These are phyloP conservation scores for Scheffersomyces illinoinensis DNA, from an alignment of 1,139 yeast genomes.

Conservation along the genomic window DNA sequence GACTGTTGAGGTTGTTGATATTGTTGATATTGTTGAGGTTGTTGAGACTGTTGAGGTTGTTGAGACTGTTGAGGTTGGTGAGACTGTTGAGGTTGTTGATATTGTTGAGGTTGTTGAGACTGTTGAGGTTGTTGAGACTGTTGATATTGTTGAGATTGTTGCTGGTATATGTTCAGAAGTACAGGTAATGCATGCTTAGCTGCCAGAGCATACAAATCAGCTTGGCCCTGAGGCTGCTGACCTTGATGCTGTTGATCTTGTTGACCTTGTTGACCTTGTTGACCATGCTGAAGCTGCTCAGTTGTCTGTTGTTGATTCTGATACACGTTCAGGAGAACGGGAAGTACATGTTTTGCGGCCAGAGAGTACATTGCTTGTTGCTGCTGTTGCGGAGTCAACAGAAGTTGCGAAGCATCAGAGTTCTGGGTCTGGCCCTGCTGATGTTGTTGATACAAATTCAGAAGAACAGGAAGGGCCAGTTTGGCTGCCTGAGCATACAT, in stretches of 20 bases:
- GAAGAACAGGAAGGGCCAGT: not conserved
- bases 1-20: conserved; percentile 1
- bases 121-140: conserved; percentile 6
- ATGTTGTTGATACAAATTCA: not conserved
- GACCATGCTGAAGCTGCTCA: not conserved
- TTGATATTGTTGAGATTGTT: not conserved
- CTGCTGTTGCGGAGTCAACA: not conserved
- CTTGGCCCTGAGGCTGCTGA: not conserved
- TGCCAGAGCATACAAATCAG: not conserved
- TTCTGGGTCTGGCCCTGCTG: not conserved
- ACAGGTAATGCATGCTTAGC: not conserved
- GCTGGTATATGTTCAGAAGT: not conserved
- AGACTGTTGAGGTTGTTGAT: not conserved
- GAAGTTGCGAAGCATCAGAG: not conserved
- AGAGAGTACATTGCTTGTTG: not conserved
- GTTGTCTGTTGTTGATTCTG: not conserved
- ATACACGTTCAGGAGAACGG: not conserved
- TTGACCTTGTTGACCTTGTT: not conserved
- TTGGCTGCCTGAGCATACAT: not conserved
- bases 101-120: conserved; percentile 1
- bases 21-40: conserved; percentile 7
- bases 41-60: conserved; percentile 1
- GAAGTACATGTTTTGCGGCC: not conserved
- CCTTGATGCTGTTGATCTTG: too few species aligned
- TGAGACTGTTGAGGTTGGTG: not conserved